These are phyloP conservation scores for Niveomyces coronatus DNA, from an alignment of 2,329 filamentous ascomycete species.

Conservation along the genomic window DNA sequence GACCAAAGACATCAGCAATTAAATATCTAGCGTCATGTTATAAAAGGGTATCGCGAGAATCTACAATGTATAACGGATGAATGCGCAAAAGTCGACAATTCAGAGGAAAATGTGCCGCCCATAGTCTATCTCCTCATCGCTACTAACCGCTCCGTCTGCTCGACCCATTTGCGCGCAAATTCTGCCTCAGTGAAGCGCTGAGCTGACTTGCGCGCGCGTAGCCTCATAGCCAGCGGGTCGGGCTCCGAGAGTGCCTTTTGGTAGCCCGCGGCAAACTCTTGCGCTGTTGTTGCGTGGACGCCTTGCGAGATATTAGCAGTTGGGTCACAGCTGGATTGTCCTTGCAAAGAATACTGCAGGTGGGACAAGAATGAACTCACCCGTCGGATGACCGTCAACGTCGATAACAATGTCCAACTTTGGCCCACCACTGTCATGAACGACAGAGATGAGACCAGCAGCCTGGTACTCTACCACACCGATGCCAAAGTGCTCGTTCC, in stretches of 20 bases:
- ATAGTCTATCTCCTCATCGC: constrained; percentile 21
- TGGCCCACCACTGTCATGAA: constrained; percentile 87
- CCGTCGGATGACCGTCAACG: constrained; percentile 67
- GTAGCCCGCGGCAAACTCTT: constrained; percentile 74
- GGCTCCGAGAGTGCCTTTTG: constrained; percentile 63
- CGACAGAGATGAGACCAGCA: constrained; percentile 83
- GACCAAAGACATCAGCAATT: not conserved
- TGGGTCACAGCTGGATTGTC: not conserved
- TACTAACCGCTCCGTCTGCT: constrained; percentile 64
- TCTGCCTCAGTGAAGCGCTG: constrained; percentile 79
- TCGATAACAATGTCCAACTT: constrained; percentile 86
- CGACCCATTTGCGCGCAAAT: constrained; percentile 71
- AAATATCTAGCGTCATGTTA: not conserved
- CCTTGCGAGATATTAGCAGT: constrained; percentile 37
- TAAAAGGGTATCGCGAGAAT: constrained; percentile 11
- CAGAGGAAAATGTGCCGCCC: no score
- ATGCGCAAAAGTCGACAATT: no score
- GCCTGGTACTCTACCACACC: constrained; percentile 98
- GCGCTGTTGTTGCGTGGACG: constrained; percentile 70
- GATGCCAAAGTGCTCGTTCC: constrained; percentile 99
- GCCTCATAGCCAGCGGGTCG: constrained; percentile 64
- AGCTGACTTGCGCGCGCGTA: constrained; percentile 66
- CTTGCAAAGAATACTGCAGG: not conserved
- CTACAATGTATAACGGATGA: constrained; percentile 2
- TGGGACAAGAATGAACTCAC: constrained; percentile 32